Evolutionary conservation across 2,329 filamentous ascomycete genomes (phyloP).

Genomic region (Penicillium griseofulvum): DNA sequence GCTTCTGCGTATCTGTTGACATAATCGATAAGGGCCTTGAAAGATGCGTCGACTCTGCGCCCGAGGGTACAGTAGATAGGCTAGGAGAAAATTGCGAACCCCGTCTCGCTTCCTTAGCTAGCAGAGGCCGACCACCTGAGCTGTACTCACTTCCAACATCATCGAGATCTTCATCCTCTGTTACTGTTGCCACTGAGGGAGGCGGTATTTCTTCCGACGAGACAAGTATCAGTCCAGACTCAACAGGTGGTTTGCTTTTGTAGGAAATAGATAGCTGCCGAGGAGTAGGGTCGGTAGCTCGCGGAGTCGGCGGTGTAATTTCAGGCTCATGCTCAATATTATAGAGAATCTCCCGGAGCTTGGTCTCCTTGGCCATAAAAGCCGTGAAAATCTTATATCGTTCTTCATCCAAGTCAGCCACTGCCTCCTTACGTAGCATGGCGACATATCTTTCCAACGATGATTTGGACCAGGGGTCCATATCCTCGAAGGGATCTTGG

Average conservation of each 20-base stretch:
- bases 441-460: slow-evolving; percentile 55
- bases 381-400: slow-evolving; percentile 54
- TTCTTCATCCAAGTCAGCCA: slow-evolving; percentile 48
- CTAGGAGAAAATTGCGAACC: slow-evolving; percentile 14
- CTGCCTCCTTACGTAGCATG: slow-evolving; percentile 55
- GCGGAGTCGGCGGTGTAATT: slow-evolving; percentile 13
- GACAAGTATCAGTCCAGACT: slow-evolving; percentile 38
- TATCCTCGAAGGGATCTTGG: slow-evolving; percentile 50
- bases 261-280: slow-evolving; percentile 10
- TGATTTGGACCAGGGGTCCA: slow-evolving; percentile 58
- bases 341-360: slow-evolving; percentile 49
- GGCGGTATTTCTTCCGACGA: slow-evolving; percentile 23
- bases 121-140: slow-evolving; percentile 53
- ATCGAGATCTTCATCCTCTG: slow-evolving; percentile 13
- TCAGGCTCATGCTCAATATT: slow-evolving; percentile 46
- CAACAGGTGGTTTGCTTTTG: slow-evolving; percentile 16
- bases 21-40: slow-evolving; percentile 1
- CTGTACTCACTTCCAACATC: slow-evolving; percentile 46
- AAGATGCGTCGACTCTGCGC: not conserved
- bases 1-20: slow-evolving; percentile 23
- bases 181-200: not conserved
- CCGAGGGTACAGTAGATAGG: slow-evolving; percentile 10
- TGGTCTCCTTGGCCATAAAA: slow-evolving; percentile 50
- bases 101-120: slow-evolving; percentile 26
- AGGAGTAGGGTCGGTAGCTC: slow-evolving; percentile 9